Conservation (phyloP, 768 basidiomycete genomes). For the Mycena capillaripes region DNA sequence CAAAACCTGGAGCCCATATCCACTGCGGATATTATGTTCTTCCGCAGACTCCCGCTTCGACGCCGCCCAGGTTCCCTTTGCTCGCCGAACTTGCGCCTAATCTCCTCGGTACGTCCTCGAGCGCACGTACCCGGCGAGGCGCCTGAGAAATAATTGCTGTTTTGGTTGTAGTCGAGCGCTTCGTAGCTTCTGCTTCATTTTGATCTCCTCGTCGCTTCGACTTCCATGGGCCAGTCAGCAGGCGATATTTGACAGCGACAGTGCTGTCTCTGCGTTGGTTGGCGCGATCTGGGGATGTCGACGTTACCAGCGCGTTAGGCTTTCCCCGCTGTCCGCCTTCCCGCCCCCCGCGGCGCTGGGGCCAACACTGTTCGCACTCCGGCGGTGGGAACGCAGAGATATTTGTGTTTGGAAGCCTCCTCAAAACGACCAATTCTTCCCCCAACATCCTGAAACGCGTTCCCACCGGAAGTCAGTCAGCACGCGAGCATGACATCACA, state of each 20-base stretch:
- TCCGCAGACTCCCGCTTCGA: conserved; percentile 5
- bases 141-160: conserved; percentile 11
- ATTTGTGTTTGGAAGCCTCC: not conserved
- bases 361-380: too few relatives aligned
- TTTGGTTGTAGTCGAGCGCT: not conserved
- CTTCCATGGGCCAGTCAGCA: conserved; percentile 17
- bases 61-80: conserved; percentile 13
- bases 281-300: not conserved
- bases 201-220: conserved; percentile 4
- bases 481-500: conserved; percentile 26
- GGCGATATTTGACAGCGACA: conserved; percentile 7
- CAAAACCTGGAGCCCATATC: not conserved
- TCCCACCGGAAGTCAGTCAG: conserved; percentile 14
- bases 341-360: not conserved
- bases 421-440: not conserved
- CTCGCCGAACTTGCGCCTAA: conserved; percentile 28
- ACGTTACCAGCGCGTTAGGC: not conserved
- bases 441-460: conserved; percentile 1
- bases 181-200: conserved; percentile 4
- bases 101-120: conserved; percentile 17
- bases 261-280: not conserved
- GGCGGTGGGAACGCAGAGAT: too few relatives aligned
- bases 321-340: not conserved
- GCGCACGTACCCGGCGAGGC: conserved; percentile 21
- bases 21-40: conserved; percentile 1